Evolutionary conservation across 2,329 filamentous ascomycete species (phyloP).

Genomic region (Trichoderma cornu-damae): DNA sequence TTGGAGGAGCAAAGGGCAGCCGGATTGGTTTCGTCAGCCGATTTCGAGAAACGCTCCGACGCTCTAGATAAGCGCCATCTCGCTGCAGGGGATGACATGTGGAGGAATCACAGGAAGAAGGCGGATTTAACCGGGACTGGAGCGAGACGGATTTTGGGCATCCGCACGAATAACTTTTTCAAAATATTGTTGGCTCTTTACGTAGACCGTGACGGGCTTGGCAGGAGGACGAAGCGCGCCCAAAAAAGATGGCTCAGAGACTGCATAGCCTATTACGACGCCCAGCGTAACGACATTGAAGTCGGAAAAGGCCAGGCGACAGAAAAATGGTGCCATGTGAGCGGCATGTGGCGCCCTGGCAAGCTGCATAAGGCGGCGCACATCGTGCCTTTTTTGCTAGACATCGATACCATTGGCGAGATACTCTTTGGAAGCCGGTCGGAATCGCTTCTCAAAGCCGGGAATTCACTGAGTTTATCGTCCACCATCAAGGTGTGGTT

Average conservation of each 20-base stretch:
- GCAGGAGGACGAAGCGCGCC: background rate
- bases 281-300: background rate
- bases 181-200: background rate
- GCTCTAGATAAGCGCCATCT: background rate
- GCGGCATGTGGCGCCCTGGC: background rate
- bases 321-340: background rate
- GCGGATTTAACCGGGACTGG: background rate
- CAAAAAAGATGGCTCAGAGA: background rate
- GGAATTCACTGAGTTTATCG: background rate
- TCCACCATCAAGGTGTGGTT: background rate
- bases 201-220: no score
- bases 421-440: background rate
- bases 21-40: background rate
- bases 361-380: no score
- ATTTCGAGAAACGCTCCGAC: background rate
- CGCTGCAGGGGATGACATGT: background rate
- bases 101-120: background rate
- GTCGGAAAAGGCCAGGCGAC: no score
- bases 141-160: background rate
- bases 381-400: background rate
- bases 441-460: background rate
- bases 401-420: background rate
- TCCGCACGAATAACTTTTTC: no score
- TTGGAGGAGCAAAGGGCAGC: background rate
- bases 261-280: background rate